These are phyloP conservation scores for Colletotrichum coccodes DNA, from an alignment of 2,329 filamentous ascomycete genomes.

Conservation along the genomic window DNA sequence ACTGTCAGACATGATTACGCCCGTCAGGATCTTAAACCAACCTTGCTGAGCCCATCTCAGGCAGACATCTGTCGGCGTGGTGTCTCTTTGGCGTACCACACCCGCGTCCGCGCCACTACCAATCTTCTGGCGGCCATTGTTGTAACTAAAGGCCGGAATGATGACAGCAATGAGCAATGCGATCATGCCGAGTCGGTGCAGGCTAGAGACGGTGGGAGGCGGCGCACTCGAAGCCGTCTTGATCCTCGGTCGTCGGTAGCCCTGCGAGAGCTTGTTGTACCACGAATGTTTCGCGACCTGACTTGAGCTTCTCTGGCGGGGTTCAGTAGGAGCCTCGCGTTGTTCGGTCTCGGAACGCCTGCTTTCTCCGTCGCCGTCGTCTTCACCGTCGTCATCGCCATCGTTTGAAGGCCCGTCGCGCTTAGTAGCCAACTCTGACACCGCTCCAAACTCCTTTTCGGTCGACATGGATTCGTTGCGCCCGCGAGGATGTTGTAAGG, in stretches of 20 bases:
- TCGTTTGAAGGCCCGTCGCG: constrained; percentile 24
- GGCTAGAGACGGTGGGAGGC: constrained; percentile 49
- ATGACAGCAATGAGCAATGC: constrained; percentile 61
- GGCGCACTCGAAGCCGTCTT: constrained; percentile 55
- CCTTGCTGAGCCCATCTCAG: constrained; percentile 74
- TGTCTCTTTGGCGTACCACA: constrained; percentile 45
- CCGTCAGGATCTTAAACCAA: constrained; percentile 37
- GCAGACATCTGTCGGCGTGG: constrained; percentile 59
- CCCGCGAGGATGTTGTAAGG: constrained; percentile 10
- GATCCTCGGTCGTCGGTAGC: constrained; percentile 51
- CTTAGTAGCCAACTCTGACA: constrained; percentile 36
- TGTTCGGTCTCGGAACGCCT: constrained; percentile 31
- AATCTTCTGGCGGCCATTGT: constrained; percentile 50
- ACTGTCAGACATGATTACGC: background rate
- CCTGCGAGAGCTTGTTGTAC: constrained; percentile 54
- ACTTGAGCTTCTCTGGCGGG: constrained; percentile 34
- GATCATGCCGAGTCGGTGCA: constrained; percentile 58
- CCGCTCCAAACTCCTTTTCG: constrained; percentile 45
- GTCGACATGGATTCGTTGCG: constrained; percentile 32
- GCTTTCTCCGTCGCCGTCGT: background rate
- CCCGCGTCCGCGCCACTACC: constrained; percentile 59
- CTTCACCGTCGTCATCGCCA: constrained; percentile 1
- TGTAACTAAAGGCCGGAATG: constrained; percentile 57
- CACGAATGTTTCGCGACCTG: constrained; percentile 42
- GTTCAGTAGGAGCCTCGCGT: constrained; percentile 28